phyloP scores from a whole-genome alignment of 192 early-diverging fungal species.

The Backusella circina region DNA sequence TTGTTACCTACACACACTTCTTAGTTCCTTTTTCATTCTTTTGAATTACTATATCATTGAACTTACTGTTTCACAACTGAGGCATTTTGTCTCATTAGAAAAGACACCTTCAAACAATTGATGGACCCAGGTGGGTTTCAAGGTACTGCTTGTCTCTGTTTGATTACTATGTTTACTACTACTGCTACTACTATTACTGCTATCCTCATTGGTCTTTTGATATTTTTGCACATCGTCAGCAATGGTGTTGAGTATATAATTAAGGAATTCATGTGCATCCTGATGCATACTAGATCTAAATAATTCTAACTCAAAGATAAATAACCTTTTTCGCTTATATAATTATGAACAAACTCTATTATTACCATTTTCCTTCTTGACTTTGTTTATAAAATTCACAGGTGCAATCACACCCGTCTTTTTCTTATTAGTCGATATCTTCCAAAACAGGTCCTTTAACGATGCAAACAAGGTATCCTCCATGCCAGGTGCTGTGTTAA shows the following conservation, averaged over 20 bases:
- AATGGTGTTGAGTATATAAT: constrained; percentile 90
- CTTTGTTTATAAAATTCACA: constrained; percentile 77
- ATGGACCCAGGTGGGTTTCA: constrained; percentile 83
- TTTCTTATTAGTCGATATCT: constrained; percentile 80
- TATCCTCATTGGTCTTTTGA: constrained; percentile 45
- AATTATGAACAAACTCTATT: too few species aligned
- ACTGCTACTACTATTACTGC: background rate
- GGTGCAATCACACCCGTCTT: constrained; percentile 83
- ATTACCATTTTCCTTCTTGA: constrained; percentile 93
- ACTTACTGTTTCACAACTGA: constrained; percentile 90
- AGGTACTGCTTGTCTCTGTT: constrained; percentile 1
- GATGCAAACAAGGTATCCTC: constrained; percentile 83
- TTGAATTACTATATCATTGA: background rate
- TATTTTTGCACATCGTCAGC: constrained; percentile 79
- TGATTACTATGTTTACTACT: constrained; percentile 11
- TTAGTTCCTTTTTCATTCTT: background rate
- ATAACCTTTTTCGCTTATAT: background rate
- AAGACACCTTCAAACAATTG: constrained; percentile 91
- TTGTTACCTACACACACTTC: constrained; percentile 59
- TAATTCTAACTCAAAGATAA: constrained; percentile 56
- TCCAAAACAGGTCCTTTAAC: constrained; percentile 82
- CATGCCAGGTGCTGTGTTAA: constrained; percentile 36
- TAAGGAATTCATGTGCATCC: constrained; percentile 98
- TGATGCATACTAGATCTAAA: constrained; percentile 95
- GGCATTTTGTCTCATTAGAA: constrained; percentile 95